These are phyloP conservation scores for Coprinopsis marcescibilis DNA, from an alignment of 768 basidiomycete species.

Conservation along the genomic window DNA sequence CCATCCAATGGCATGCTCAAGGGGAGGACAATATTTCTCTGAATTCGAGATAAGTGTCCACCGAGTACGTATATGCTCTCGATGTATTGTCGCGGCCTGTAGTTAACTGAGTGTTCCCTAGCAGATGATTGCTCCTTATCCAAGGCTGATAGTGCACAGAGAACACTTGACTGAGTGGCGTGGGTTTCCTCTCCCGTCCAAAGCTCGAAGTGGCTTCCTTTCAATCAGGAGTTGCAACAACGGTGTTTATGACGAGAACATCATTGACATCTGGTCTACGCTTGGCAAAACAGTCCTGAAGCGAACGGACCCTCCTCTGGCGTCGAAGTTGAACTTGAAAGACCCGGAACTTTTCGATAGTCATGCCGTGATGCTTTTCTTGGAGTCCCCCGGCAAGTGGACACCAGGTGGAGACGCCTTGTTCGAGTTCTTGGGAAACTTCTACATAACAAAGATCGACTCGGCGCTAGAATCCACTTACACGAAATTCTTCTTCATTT, in stretches of 20 bases:
- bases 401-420: constrained; percentile 1
- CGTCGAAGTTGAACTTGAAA: too few relatives aligned
- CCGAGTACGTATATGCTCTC: background rate
- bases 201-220: background rate
- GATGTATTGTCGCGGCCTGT: background rate
- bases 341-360: background rate
- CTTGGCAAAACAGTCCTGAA: background rate
- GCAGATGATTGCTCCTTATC: background rate
- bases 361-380: background rate
- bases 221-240: background rate
- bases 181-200: background rate
- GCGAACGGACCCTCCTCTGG: background rate
- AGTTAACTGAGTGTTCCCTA: background rate
- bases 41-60: background rate
- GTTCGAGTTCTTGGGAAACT: constrained; percentile 5
- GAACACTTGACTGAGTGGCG: background rate
- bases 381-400: background rate
- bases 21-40: background rate
- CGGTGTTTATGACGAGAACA: too few relatives aligned
- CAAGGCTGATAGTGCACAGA: background rate
- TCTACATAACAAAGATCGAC: background rate
- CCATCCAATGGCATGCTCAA: background rate
- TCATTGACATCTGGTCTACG: background rate
- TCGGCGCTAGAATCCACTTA: too few relatives aligned
- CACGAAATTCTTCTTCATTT: too few relatives aligned